phyloP scores from a whole-genome alignment of 2,329 filamentous ascomycete species.

The Aspergillus sojae region DNA sequence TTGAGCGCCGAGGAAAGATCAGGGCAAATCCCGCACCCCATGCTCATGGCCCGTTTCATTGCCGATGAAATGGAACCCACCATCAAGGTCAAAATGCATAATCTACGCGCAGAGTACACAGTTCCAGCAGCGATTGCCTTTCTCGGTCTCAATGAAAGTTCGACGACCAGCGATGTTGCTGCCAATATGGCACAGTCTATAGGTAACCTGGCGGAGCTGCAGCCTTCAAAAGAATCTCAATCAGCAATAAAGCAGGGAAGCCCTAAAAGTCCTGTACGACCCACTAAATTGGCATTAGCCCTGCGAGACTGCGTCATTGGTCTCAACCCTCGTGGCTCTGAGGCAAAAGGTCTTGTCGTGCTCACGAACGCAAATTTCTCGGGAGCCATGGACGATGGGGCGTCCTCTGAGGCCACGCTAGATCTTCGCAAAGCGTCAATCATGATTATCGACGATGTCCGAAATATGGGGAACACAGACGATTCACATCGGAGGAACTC shows the following conservation, averaged over 20 bases:
- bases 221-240: slow-evolving; percentile 26
- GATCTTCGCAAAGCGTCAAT: slow-evolving; percentile 80
- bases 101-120: slow-evolving; percentile 84
- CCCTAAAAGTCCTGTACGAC: slow-evolving; percentile 48
- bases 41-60: slow-evolving; percentile 86
- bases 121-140: slow-evolving; percentile 81
- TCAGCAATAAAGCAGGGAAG: slow-evolving; percentile 20
- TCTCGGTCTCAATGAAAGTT: slow-evolving; percentile 68
- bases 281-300: slow-evolving; percentile 59
- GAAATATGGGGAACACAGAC: slow-evolving; percentile 47
- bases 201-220: slow-evolving; percentile 69
- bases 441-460: slow-evolving; percentile 77
- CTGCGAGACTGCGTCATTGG: slow-evolving; percentile 81
- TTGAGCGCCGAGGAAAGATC: slow-evolving; percentile 25
- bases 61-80: slow-evolving; percentile 93
- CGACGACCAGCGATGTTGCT: slow-evolving; percentile 73
- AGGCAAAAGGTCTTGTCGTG: slow-evolving; percentile 76
- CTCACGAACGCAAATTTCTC: slow-evolving; percentile 75
- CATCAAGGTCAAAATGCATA: slow-evolving; percentile 83
- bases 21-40: slow-evolving; percentile 48
- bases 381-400: slow-evolving; percentile 67
- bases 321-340: slow-evolving; percentile 74
- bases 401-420: slow-evolving; percentile 64
- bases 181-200: slow-evolving; percentile 77
- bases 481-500: slow-evolving; percentile 32